A percentile compares a stretch with the other conserved stretches of the same genome.
Evolutionary conservation across 805 yeast genomes (phyloP).

Genomic region (Cyberlindnera galapagoensis): DNA sequence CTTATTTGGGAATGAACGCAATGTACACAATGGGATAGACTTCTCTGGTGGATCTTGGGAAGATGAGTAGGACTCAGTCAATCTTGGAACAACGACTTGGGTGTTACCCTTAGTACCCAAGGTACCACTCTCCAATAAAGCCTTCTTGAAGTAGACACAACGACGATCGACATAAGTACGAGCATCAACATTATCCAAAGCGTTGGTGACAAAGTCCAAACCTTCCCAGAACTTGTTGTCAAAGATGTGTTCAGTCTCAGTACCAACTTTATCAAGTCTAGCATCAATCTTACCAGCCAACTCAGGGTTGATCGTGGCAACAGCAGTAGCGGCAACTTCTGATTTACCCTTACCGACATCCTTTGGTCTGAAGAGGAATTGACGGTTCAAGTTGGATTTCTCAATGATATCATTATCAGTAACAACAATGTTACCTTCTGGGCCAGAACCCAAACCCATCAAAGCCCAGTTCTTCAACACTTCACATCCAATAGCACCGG

Average conservation of each 20-base stretch:
- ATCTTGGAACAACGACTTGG: constrained; percentile 87
- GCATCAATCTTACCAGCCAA: constrained; percentile 71
- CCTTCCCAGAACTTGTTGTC: constrained; percentile 79
- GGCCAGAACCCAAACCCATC: constrained; percentile 92
- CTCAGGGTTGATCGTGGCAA: constrained; percentile 77
- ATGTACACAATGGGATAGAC: constrained; percentile 93
- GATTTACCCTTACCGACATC: constrained; percentile 93
- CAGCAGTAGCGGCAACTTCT: constrained; percentile 86
- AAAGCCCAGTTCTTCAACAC: constrained; percentile 98
- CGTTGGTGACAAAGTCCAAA: constrained; percentile 90
- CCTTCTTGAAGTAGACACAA: constrained; percentile 87
- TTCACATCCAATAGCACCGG: constrained; percentile 99
- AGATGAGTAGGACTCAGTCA: constrained; percentile 94
- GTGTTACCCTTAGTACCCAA: constrained; percentile 98
- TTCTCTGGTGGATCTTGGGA: constrained; percentile 99
- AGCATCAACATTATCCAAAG: constrained; percentile 96
- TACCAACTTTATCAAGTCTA: constrained; percentile 81
- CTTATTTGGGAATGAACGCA: constrained; percentile 95
- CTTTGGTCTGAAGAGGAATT: constrained; percentile 87
- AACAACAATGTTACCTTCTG: constrained; percentile 72
- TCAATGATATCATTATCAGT: constrained; percentile 96
- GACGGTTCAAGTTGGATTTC: constrained; percentile 93
- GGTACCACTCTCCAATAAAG: constrained; percentile 93
- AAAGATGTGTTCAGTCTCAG: constrained; percentile 85
- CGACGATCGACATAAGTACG: constrained; percentile 96